Percentiles rank a stretch among this genome's conserved stretches.
Conservation (phyloP, 768 basidiomycete genomes). For the Cystofilobasidium ferigula region DNA sequence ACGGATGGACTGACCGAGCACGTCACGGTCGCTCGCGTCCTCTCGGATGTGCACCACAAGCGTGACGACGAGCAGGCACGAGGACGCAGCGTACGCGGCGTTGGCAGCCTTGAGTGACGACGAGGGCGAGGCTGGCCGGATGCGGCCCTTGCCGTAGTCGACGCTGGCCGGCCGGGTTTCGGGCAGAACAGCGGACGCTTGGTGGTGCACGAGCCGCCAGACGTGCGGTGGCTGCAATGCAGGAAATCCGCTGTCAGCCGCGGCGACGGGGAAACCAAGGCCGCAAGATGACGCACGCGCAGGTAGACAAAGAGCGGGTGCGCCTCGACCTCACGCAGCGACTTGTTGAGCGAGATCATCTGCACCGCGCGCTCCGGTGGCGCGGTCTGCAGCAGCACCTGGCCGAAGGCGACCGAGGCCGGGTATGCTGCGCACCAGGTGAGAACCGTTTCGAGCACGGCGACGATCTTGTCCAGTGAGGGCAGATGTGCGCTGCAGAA, state of each 20-base stretch:
- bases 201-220: conserved; percentile 27
- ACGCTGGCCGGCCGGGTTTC: background rate
- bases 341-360: conserved; percentile 71
- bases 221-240: conserved; percentile 24
- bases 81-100: conserved; percentile 12
- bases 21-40: conserved; percentile 58
- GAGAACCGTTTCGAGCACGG: conserved; percentile 59
- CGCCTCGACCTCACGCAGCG: conserved; percentile 59
- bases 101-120: conserved; percentile 16
- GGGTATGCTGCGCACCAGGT: conserved; percentile 78
- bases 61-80: conserved; percentile 52
- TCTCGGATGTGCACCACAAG: conserved; percentile 63
- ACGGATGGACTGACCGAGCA: conserved; percentile 41
- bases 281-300: conserved; percentile 79
- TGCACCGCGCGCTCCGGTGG: conserved; percentile 48
- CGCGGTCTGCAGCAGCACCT: conserved; percentile 78
- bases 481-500: conserved; percentile 6
- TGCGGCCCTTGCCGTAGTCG: background rate
- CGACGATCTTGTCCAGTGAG: conserved; percentile 75
- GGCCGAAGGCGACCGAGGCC: conserved; percentile 70
- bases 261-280: conserved; percentile 38
- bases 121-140: conserved; percentile 16
- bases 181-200: conserved; percentile 27
- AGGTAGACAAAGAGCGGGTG: conserved; percentile 75
- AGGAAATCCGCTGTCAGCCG: conserved; percentile 23